Base-by-base conservation (phyloP, 768 basidiomycete genomes). In the Tubosaeta sp. region DNA sequence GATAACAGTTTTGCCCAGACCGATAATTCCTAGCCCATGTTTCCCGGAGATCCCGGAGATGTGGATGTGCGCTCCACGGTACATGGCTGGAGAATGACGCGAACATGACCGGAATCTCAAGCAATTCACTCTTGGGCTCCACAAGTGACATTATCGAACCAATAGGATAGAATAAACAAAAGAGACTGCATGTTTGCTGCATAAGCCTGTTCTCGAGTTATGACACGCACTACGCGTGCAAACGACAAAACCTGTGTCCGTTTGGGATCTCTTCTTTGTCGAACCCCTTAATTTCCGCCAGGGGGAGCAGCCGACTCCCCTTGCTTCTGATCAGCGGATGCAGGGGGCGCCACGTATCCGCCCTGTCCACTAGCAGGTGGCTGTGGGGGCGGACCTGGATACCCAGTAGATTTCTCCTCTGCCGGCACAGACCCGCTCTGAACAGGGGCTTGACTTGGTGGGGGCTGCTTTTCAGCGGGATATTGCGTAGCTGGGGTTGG, bases 1-100 rank as follows among this genome's bases (percentile, higher is more conserved):
- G 13, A 19, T 10, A 5, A 2, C n/a, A 9, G 5, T 47, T 1
- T 13, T 4, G 12, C 27, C 46, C 27, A 4, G 14, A 6, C 42
- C 14, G 31, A 61, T 41, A 14, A 19, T 46, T 54, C 53, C 2
- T 55, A 91, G 88, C 84, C 86, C 1, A 95, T 95, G 94, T 95
- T 95, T 60, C 86, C 86, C 0, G 83, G 92, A 5, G 94, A 97
- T 71, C 71, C 81, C 1, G 94, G 93, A 9, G 88, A 88, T 48
- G 85, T 83, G 57, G 77, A 78, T 7, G 75, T 93, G 8, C 77
- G 93, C 22, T 79, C 85, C 7, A 91, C 87, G 0, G 93, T 97
- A 1, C 86, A 92, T 61, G 93, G 93, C 3, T 94, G 90, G 90
- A 74, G 71, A 48, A 68, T 92, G 57, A 79, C 65, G 0, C 55